Conservation (phyloP, 345 rosid species). For the Cochlearia excelsa region DNA sequence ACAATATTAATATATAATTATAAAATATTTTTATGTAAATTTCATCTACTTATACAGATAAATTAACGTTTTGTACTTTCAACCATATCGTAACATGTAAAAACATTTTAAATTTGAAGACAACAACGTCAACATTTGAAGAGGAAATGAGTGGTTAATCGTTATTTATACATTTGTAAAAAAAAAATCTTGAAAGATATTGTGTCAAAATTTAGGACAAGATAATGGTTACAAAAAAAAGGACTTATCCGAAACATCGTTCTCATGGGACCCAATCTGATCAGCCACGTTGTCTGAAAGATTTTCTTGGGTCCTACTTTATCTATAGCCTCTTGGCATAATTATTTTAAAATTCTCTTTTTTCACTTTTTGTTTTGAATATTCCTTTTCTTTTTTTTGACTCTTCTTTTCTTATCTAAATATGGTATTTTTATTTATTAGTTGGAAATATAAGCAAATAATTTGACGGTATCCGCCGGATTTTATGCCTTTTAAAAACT, state of each 20-base stretch:
- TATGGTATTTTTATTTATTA: too few species aligned
- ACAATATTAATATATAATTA: too few species aligned
- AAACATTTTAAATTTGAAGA: background rate
- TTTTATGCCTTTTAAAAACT: too few species aligned
- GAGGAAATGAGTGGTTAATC: slow-evolving; percentile 20
- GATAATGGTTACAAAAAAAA: slow-evolving; percentile 10
- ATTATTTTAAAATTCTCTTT: slow-evolving; percentile 6
- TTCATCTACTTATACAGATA: too few species aligned
- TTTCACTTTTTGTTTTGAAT: background rate
- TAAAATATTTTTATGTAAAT: too few species aligned
- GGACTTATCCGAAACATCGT: slow-evolving; percentile 33
- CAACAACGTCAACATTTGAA: background rate
- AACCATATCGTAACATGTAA: background rate
- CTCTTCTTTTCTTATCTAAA: too few species aligned
- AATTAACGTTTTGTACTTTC: too few species aligned
- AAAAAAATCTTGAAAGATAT: background rate
- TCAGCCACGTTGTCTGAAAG: slow-evolving; percentile 37
- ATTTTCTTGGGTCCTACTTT: slow-evolving; percentile 36
- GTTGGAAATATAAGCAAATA: background rate
- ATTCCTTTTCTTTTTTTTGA: too few species aligned
- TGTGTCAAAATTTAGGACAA: slow-evolving; percentile 27
- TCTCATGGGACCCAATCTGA: slow-evolving; percentile 31
- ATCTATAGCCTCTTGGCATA: slow-evolving; percentile 30
- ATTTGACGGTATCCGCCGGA: background rate
- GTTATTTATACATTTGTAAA: background rate